These are phyloP conservation scores for Paratinospora sagittata DNA, from an alignment of 164 flowering plant genomes.

Conservation along the genomic window DNA sequence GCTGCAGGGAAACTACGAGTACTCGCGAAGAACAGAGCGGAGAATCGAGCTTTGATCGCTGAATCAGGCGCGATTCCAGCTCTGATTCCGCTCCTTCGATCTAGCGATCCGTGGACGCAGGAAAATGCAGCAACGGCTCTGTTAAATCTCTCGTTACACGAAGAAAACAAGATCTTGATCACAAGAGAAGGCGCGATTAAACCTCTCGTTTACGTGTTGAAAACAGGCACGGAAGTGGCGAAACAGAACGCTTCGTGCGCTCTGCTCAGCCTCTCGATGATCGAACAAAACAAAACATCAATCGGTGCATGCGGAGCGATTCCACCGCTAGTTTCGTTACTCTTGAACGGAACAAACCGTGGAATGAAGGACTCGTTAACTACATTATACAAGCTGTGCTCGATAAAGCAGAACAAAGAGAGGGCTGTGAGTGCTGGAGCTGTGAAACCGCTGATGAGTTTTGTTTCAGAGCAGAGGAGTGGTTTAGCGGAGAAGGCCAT, in stretches of 20 bases:
- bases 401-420: constrained; percentile 67
- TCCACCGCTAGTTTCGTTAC: constrained; percentile 70
- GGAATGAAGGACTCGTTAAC: constrained; percentile 94
- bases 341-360: constrained; percentile 54
- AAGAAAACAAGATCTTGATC: constrained; percentile 45
- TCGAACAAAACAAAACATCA: constrained; percentile 69
- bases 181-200: constrained; percentile 60
- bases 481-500: constrained; percentile 92
- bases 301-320: constrained; percentile 93
- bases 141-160: constrained; percentile 72
- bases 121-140: constrained; percentile 90
- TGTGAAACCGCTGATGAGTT: constrained; percentile 64
- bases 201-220: constrained; percentile 68
- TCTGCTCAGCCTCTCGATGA: constrained; percentile 57
- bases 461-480: constrained; percentile 61
- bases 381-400: constrained; percentile 79
- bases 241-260: constrained; percentile 97
- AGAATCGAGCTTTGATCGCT: constrained; percentile 76
- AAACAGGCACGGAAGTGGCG: constrained; percentile 80
- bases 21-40: constrained; percentile 79
- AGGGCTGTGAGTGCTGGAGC: constrained; percentile 83
- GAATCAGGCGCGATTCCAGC: constrained; percentile 83
- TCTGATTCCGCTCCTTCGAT: constrained; percentile 60
- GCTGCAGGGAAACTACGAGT: constrained; percentile 78
- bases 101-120: constrained; percentile 79